Base-by-base conservation (phyloP, 805 yeast species). In the Pichia exigua region DNA sequence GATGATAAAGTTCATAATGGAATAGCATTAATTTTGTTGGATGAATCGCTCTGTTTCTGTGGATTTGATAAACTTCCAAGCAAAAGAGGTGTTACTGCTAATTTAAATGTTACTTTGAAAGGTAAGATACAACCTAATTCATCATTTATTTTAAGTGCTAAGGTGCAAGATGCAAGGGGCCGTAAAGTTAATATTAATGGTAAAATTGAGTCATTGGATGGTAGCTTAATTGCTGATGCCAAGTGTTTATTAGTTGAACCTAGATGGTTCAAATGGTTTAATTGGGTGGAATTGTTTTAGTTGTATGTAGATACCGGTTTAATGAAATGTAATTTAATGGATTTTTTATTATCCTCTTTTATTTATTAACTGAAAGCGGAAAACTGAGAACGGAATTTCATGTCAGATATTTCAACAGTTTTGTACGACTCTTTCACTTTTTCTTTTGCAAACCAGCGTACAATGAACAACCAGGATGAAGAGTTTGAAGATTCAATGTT, bases 71-170 rank as follows among this genome's bases (percentile, higher is more conserved):
- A 76, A 27, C 71, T 92, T 13, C 98, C 98, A 1, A 80, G 82
- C 52, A 77, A 81, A 51, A 74, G 85, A 47, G 99, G 98, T 15
- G 96, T 94, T 24, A 92, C 99, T 0, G 99, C 96, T 0, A 76
- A 74, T 47, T 71, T 92, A 43, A 68, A 76, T 2, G 72, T 92
- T 10, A 73, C 85, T 48, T 92, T 88, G 66, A 54, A 63, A n/a
- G 74, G 75, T 42, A 76, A 74, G 56, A 85, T 83, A 41, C 75
- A 74, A 2, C 84, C 90, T 0, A 78, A 81, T 53, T 72, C 83
- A 22, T 79, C 83, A 11, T 78, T 90, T 2, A 72, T 88, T 15
- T 67, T 94, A 46, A 73, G 73, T 43, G 95, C 95, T 0, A 72
- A 77, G 44, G 90, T 91, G 1, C 65, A 65, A 1, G 80, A 85